Conservation (phyloP, 768 basidiomycete genomes). For the Termitomyces sp. region DNA sequence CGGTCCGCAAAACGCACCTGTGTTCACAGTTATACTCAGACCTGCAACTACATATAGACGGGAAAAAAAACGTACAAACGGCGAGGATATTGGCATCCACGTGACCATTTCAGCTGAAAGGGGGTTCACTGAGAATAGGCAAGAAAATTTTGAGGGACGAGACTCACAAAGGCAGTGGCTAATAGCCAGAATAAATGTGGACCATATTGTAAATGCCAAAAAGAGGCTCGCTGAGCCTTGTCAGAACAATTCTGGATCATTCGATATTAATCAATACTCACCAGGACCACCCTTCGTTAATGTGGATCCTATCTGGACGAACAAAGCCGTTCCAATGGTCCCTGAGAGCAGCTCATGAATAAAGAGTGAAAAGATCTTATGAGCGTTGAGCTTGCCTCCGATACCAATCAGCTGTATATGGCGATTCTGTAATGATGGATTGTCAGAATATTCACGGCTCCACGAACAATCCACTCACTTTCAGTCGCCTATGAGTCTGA, state of each 20-base stretch:
- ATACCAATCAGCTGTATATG: slow-evolving; percentile 50
- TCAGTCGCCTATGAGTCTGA: slow-evolving; percentile 32
- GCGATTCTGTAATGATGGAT: slow-evolving; percentile 26
- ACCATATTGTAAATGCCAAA: slow-evolving; percentile 46
- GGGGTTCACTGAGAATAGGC: background rate
- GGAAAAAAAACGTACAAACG: slow-evolving; percentile 47
- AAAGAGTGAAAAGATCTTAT: background rate
- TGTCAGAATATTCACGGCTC: background rate
- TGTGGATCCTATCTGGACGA: slow-evolving; percentile 64
- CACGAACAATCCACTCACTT: slow-evolving; percentile 19
- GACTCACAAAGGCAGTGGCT: slow-evolving; percentile 40
- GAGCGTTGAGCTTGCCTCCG: slow-evolving; percentile 26
- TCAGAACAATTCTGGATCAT: background rate
- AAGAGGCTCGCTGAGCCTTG: slow-evolving; percentile 36
- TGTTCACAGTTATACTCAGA: background rate
- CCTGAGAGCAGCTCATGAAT: slow-evolving; percentile 28
- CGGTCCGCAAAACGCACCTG: slow-evolving; percentile 54
- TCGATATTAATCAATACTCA: slow-evolving; percentile 14
- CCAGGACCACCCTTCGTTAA: slow-evolving; percentile 62
- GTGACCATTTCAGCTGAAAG: slow-evolving; percentile 70
- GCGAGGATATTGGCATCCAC: slow-evolving; percentile 75
- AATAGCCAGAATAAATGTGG: slow-evolving; percentile 39
- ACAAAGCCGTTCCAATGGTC: slow-evolving; percentile 71
- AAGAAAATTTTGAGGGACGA: background rate
- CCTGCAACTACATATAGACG: background rate